Evolutionary conservation across 257 asterid species (phyloP).

Genomic region (Solanum habrochaites): DNA sequence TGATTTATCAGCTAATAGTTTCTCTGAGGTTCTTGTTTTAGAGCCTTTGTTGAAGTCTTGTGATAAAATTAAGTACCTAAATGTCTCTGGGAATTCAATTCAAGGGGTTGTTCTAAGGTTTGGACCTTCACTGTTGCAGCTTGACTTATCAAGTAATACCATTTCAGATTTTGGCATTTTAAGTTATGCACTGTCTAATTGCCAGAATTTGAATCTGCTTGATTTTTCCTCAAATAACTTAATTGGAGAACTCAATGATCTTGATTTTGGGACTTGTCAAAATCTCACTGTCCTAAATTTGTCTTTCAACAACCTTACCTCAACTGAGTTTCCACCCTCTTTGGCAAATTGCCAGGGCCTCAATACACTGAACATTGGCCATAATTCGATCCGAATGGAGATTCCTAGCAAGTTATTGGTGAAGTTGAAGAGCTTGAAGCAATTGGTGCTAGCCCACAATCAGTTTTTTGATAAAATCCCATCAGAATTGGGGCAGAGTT

Average conservation of each 20-base stretch:
- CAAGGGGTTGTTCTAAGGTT: slow-evolving; percentile 34
- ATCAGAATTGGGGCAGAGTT: slow-evolving; percentile 30
- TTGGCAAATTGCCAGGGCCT: slow-evolving; percentile 50
- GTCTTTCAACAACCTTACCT: slow-evolving; percentile 47
- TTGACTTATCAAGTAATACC: slow-evolving; percentile 54
- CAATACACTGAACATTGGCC: slow-evolving; percentile 43
- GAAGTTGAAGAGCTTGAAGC: slow-evolving; percentile 42
- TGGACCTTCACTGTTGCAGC: slow-evolving; percentile 48
- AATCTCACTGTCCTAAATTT: slow-evolving; percentile 46
- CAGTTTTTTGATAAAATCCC: slow-evolving; percentile 64
- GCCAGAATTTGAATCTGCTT: slow-evolving; percentile 49
- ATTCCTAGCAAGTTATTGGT: slow-evolving; percentile 47
- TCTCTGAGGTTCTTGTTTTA: slow-evolving; percentile 42
- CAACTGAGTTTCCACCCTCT: slow-evolving; percentile 41
- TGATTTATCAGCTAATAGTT: slow-evolving; percentile 56
- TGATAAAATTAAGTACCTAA: slow-evolving; percentile 29
- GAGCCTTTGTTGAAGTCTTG: slow-evolving; percentile 41
- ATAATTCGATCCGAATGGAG: slow-evolving; percentile 30
- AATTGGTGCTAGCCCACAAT: slow-evolving; percentile 37
- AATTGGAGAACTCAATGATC: slow-evolving; percentile 27
- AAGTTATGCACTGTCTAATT: slow-evolving; percentile 31
- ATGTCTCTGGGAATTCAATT: slow-evolving; percentile 60
- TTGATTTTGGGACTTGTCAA: slow-evolving; percentile 40
- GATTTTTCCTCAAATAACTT: slow-evolving; percentile 58
- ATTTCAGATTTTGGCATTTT: slow-evolving; percentile 39